Percentiles rank a stretch among this genome's conserved stretches.
Evolutionary conservation across 106 monocot species (phyloP).

Genomic region (Allium sativum): DNA sequence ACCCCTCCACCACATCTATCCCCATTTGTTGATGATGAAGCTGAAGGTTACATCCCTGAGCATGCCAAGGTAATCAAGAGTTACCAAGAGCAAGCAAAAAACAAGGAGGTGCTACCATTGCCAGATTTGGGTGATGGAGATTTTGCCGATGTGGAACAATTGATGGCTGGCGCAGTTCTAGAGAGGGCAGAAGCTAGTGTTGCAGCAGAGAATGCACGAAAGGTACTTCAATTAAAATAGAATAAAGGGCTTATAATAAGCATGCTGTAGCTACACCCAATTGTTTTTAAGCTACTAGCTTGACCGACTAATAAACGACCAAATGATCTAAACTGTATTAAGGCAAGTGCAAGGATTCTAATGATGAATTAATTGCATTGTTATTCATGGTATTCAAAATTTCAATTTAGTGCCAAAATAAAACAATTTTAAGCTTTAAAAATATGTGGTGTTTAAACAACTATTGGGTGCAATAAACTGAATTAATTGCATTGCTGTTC

Average conservation of each 20-base stretch:
- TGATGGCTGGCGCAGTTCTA: constrained; percentile 65
- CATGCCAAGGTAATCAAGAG: constrained; percentile 82
- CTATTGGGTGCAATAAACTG: no score
- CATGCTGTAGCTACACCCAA: no score
- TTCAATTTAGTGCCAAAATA: no score
- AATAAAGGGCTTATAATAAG: background rate
- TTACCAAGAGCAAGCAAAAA: constrained; percentile 62
- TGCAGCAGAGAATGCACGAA: constrained; percentile 53
- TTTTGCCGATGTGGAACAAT: constrained; percentile 36
- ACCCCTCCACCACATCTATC: constrained; percentile 92
- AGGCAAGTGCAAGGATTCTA: no score
- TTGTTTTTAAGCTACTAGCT: no score
- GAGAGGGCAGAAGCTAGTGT: constrained; percentile 81
- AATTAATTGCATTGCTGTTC: no score
- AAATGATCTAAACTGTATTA: no score
- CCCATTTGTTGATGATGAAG: constrained; percentile 92
- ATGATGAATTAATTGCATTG: no score
- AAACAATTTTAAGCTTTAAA: no score
- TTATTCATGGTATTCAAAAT: no score
- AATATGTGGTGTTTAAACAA: no score
- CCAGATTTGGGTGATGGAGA: constrained; percentile 45
- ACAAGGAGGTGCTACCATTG: constrained; percentile 55
- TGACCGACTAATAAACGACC: no score
- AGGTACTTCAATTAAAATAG: constrained; percentile 18
- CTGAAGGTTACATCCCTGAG: constrained; percentile 89